Percentiles rank a stretch among this genome's conserved stretches.
Conservation (phyloP, 352 stramenopile genomes). For the Phytopythium delawarense region DNA sequence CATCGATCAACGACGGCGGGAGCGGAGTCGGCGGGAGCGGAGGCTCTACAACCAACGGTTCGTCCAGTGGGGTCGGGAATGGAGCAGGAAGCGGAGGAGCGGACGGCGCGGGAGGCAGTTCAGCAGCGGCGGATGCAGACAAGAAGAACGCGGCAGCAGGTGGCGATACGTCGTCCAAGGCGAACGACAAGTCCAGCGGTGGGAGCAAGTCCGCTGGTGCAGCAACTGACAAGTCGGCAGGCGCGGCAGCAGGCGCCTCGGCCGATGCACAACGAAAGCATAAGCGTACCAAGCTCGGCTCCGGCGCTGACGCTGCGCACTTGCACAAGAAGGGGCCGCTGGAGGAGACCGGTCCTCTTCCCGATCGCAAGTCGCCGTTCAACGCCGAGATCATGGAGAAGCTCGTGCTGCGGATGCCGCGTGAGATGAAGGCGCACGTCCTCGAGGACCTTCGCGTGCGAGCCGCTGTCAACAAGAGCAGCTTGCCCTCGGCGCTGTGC, state of each 20-base stretch:
- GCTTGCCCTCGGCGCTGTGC: conserved; percentile 62
- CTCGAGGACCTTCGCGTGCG: conserved; percentile 62
- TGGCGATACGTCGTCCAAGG: conserved; percentile 17
- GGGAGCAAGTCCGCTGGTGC: conserved; percentile 2
- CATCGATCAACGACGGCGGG: not conserved
- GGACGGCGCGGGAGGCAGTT: not conserved
- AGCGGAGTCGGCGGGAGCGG: not conserved
- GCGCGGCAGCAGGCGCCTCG: conserved; percentile 6
- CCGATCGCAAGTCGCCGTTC: conserved; percentile 64
- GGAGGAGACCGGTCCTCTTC: conserved; percentile 54
- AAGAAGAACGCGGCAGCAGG: conserved; percentile 33
- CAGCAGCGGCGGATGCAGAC: conserved; percentile 23
- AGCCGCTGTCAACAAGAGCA: conserved; percentile 42
- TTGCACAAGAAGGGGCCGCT: conserved; percentile 50
- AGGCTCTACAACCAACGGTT: conserved; percentile 1
- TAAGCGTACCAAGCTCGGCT: conserved; percentile 43
- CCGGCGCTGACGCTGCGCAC: not conserved
- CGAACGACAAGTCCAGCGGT: not conserved
- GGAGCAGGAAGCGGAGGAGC: not conserved
- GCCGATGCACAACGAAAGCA: conserved; percentile 50
- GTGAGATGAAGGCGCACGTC: conserved; percentile 60
- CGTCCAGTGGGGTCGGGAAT: conserved; percentile 10
- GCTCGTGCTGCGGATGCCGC: conserved; percentile 63
- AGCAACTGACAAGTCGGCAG: conserved; percentile 12
- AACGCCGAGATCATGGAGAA: conserved; percentile 77